phyloP scores from a whole-genome alignment of 495 filamentous ascomycete species.

The Aspergillus avenaceus region DNA sequence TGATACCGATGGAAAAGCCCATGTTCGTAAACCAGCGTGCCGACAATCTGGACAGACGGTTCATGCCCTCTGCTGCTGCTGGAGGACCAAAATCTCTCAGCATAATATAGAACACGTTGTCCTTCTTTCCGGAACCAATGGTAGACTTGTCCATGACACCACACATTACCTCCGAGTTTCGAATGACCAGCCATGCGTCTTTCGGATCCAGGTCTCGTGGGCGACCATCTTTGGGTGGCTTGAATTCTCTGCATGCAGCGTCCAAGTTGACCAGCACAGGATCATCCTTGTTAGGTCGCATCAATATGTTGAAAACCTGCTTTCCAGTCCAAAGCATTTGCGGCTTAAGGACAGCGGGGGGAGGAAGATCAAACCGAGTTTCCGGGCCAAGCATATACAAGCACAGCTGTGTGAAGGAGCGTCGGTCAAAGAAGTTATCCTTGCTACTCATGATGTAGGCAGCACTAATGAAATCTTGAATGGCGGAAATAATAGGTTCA shows the following conservation, averaged over 20 bases:
- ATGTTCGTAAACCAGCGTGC: slow-evolving; percentile 83
- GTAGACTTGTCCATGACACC: slow-evolving; percentile 97
- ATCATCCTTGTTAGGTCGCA: slow-evolving; percentile 81
- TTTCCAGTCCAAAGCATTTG: slow-evolving; percentile 94
- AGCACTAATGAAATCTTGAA: slow-evolving; percentile 97
- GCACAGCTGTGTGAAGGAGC: slow-evolving; percentile 81
- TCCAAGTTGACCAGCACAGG: slow-evolving; percentile 87
- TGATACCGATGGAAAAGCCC: slow-evolving; percentile 94
- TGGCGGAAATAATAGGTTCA: slow-evolving; percentile 96
- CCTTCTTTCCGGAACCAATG: slow-evolving; percentile 93
- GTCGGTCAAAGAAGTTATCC: slow-evolving; percentile 85
- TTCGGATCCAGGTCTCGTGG: slow-evolving; percentile 72
- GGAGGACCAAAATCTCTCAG: slow-evolving; percentile 90
- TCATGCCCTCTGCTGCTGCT: slow-evolving; percentile 88
- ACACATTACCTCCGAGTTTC: slow-evolving; percentile 97
- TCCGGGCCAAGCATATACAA: slow-evolving; percentile 88
- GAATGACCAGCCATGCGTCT: slow-evolving; percentile 84
- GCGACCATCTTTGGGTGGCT: slow-evolving; percentile 43
- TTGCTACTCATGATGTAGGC: slow-evolving; percentile 90
- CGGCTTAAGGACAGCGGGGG: slow-evolving; percentile 80
- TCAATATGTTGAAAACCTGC: slow-evolving; percentile 92
- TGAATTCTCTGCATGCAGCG: slow-evolving; percentile 83
- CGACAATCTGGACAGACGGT: slow-evolving; percentile 83
- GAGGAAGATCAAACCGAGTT: slow-evolving; percentile 76
- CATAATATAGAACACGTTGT: slow-evolving; percentile 95